phyloP scores from a whole-genome alignment of 768 basidiomycete genomes.

The Megacollybia marginata region DNA sequence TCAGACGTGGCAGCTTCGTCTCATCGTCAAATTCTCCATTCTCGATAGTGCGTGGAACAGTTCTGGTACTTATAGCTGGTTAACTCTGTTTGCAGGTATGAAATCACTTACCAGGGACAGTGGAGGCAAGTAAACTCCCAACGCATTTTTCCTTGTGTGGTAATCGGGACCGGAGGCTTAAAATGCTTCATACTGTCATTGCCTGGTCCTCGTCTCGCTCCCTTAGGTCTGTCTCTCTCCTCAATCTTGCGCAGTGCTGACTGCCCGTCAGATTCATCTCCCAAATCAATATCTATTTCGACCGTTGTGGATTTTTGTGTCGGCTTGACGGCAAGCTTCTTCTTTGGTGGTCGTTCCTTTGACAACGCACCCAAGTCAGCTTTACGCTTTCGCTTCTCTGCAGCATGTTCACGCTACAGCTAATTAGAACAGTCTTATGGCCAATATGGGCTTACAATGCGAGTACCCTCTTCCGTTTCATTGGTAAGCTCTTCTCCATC shows the following conservation, averaged over 20 bases:
- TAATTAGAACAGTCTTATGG: too few species aligned
- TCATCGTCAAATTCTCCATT: constrained; percentile 7
- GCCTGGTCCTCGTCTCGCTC: background rate
- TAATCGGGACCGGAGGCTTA: background rate
- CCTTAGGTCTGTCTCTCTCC: background rate
- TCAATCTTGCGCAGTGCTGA: constrained; percentile 1
- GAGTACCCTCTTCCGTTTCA: too few species aligned
- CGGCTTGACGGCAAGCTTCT: too few species aligned
- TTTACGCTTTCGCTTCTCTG: too few species aligned
- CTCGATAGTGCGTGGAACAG: constrained; percentile 2
- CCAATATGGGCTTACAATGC: too few species aligned
- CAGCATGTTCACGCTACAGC: too few species aligned
- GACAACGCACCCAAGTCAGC: too few species aligned
- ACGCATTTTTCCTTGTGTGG: background rate
- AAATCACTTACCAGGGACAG: constrained; percentile 2
- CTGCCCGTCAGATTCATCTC: constrained; percentile 1
- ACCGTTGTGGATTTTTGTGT: background rate
- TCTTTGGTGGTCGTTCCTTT: too few species aligned
- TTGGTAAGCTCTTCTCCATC: too few species aligned
- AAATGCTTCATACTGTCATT: constrained; percentile 1
- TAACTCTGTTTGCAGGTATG: background rate
- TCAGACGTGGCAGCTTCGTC: constrained; percentile 4
- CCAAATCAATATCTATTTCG: background rate
- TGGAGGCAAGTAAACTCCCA: constrained; percentile 9
- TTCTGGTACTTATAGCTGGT: constrained; percentile 2